A percentile compares a stretch with the other conserved stretches of the same genome.
Conservation (phyloP, 805 yeast species). For the Brettanomyces bruxellensis region DNA sequence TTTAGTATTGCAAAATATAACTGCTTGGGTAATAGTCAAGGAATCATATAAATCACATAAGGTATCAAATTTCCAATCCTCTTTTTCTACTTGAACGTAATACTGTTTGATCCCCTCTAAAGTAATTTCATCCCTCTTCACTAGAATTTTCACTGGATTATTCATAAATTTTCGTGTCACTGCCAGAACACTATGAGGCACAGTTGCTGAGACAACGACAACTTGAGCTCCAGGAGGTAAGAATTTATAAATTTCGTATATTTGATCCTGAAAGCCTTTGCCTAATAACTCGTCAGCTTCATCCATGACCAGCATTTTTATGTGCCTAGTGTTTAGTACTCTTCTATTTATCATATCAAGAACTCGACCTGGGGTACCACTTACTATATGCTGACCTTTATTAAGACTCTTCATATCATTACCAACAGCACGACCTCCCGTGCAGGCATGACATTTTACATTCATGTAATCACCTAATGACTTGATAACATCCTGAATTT, state of each 20-base stretch:
- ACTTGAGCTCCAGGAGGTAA: constrained; percentile 89
- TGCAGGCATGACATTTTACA: constrained; percentile 89
- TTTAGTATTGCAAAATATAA: constrained; percentile 94
- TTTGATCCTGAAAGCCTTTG: constrained; percentile 91
- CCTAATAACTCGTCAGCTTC: constrained; percentile 97
- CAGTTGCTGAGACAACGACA: constrained; percentile 89
- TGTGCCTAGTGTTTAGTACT: constrained; percentile 66
- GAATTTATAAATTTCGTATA: constrained; percentile 83
- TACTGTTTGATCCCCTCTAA: constrained; percentile 94
- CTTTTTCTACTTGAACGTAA: constrained; percentile 83
- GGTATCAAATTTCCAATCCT: constrained; percentile 91
- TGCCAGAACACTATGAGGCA: constrained; percentile 87
- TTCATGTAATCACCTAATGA: constrained; percentile 88
- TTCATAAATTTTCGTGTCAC: constrained; percentile 90
- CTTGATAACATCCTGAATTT: constrained; percentile 88
- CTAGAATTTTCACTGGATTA: constrained; percentile 89
- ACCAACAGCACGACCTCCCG: constrained; percentile 89
- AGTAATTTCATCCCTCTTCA: constrained; percentile 91
- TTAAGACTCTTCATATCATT: constrained; percentile 82
- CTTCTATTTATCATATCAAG: constrained; percentile 92
- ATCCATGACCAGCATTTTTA: constrained; percentile 92
- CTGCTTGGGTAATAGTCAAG: constrained; percentile 92
- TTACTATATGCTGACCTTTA: constrained; percentile 85
- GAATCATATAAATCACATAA: constrained; percentile 93
- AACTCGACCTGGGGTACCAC: constrained; percentile 98